Base-by-base conservation (phyloP, 352 stramenopile genomes). In the Blastocystis sp. region DNA sequence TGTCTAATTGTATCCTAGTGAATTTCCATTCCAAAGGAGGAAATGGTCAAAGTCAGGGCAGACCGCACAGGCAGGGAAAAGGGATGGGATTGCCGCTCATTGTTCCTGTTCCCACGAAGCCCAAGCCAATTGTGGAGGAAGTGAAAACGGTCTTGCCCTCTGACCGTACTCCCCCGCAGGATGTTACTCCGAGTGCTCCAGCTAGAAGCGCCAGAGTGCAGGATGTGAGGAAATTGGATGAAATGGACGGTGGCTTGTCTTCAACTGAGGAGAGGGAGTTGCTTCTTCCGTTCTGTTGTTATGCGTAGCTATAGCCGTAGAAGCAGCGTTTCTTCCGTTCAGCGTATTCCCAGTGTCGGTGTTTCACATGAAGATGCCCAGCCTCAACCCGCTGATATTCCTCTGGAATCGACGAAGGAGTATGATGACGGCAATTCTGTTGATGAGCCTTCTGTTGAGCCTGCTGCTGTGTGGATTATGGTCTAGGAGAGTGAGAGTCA, bases 41-140 rank as follows among this genome's bases (percentile, higher is more conserved):
- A 43, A 24, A 24, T n/a, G 38, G 64, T 45, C 64, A 71, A 71
- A 38, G 24, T 24, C 64, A 71, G 17, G 38, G 38, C 64, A 71
- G 38, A 24, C n/a, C 38, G 21, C 64, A 24, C 24, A 40, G 24
- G 38, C 19, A 17, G 19, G 45, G 11, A 24, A 71, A 71, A 45
- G n/a, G 14, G 38, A 7, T 24, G 21, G 64, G 19, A 40, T 14
- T 17, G 1, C n/a, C 14, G 19, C 11, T 71, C 38, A 4, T 71
- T 40, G 64, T 71, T 71, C 64, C 64, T 21, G 34, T 71, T 42
- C 64, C 64, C 19, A 40, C 19, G 19, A 71, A 71, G 7, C 14
- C 64, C 1, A 71, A 71, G 38, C 9, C 64, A n/a, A 45, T 71
- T 21, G 3, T 71, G 21, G n/a, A 17, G 38, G 64, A 71, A 71